Percentiles rank a stretch among this genome's conserved stretches.
phyloP scores from a whole-genome alignment of 2,329 filamentous ascomycete genomes.

The Juglanconis juglandina region DNA sequence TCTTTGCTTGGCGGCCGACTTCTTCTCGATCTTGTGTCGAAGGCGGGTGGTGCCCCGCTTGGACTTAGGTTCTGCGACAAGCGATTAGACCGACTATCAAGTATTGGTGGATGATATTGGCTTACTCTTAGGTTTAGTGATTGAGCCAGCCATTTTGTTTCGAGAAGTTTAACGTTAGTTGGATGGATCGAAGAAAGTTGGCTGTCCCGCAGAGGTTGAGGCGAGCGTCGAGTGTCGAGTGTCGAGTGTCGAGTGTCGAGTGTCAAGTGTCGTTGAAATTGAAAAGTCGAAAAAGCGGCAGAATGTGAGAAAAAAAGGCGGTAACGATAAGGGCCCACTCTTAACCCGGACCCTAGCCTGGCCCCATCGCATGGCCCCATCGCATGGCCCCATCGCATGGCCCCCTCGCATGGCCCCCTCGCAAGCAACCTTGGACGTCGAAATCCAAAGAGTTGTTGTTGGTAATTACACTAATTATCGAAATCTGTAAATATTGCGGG shows the following conservation, averaged over 20 bases:
- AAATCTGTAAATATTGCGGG: no score
- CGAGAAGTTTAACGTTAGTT: neutral
- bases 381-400: no score
- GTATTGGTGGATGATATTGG: neutral
- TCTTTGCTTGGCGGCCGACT: conserved; percentile 81
- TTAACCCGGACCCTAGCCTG: neutral
- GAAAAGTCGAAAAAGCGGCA: conserved; percentile 12
- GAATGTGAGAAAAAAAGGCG: conserved; percentile 14
- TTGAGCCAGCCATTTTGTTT: conserved; percentile 47
- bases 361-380: no score
- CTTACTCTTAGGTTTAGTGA: conserved; percentile 54
- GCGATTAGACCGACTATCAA: neutral
- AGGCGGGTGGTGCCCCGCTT: conserved; percentile 88
- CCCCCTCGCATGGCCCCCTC: no score
- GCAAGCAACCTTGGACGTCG: no score
- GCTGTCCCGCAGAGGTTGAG: neutral
- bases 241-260: neutral
- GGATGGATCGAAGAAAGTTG: neutral
- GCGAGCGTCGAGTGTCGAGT: neutral
- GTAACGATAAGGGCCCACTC: conserved; percentile 12
- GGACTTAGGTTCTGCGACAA: conserved; percentile 75
- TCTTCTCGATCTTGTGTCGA: conserved; percentile 94
- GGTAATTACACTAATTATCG: no score
- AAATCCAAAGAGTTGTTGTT: no score
- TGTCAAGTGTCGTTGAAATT: conserved; percentile 1